Evolutionary conservation across 305 asterid genomes (phyloP).

Genomic region (Coffea humblotiana): DNA sequence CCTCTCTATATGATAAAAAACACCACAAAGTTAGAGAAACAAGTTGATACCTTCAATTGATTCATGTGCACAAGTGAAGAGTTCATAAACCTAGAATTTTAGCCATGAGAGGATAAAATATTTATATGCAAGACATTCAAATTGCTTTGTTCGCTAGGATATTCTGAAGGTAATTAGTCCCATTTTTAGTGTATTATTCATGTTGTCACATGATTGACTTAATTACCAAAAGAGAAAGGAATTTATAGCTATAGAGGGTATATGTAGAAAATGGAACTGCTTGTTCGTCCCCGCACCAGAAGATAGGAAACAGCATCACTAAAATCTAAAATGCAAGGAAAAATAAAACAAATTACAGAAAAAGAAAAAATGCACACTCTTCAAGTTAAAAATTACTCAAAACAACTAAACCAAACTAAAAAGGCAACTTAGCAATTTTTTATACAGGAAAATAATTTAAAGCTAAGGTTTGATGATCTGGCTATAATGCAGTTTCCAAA

Average conservation of each 20-base stretch:
- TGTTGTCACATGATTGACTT: not conserved
- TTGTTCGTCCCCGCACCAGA: too few species aligned
- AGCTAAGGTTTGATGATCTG: not conserved
- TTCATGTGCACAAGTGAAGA: not conserved
- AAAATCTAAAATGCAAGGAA: too few species aligned
- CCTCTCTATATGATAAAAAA: constrained; percentile 49
- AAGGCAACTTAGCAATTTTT: too few species aligned
- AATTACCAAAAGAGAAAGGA: not conserved
- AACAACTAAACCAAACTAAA: too few species aligned
- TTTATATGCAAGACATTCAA: not conserved
- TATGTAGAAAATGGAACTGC: too few species aligned
- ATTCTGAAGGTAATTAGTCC: not conserved
- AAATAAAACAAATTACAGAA: too few species aligned
- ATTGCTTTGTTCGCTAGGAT: not conserved
- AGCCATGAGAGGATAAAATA: not conserved
- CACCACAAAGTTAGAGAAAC: constrained; percentile 4
- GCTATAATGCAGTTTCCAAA: not conserved
- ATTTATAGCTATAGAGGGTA: too few species aligned
- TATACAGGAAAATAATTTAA: too few species aligned
- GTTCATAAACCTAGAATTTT: not conserved
- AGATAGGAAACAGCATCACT: too few species aligned
- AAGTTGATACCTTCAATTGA: not conserved
- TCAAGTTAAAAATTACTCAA: too few species aligned
- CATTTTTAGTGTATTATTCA: not conserved
- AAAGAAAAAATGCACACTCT: too few species aligned